Evolutionary conservation across 1,284 basidiomycete species (phyloP).

Genomic region (Austropuccinia psidii): DNA sequence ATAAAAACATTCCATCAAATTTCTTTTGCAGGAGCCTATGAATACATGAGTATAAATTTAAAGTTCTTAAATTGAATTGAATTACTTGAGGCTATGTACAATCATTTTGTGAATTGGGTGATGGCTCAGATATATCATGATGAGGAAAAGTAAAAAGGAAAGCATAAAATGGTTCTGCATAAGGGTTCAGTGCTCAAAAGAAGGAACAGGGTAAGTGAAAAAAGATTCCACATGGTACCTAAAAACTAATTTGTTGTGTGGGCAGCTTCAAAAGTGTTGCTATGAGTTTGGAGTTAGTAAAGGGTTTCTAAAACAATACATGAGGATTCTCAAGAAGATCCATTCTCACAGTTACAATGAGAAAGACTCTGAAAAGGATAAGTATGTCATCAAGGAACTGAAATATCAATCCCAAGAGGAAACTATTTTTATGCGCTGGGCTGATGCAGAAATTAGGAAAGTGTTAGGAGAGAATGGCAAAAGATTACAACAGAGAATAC

Average conservation of each 20-base stretch:
- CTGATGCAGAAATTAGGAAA: neutral
- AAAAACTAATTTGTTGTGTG: neutral
- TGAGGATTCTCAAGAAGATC: neutral
- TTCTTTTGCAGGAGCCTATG: no score
- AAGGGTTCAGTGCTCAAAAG: neutral
- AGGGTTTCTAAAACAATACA: neutral
- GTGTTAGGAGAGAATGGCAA: no score
- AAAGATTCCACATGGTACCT: neutral
- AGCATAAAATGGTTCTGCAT: neutral
- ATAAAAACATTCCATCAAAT: no score
- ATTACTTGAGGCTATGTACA: no score
- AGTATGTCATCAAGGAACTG: neutral
- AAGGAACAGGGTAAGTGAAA: neutral
- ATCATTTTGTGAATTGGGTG: no score
- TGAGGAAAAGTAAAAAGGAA: neutral
- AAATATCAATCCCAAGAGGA: neutral
- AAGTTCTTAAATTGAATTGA: no score
- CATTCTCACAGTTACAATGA: neutral
- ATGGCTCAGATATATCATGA: neutral
- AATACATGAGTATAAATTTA: no score
- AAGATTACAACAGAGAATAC: no score
- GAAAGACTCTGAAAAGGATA: neutral
- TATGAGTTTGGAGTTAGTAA: neutral
- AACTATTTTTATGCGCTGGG: neutral
- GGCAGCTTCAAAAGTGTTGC: no score